A percentile compares a stretch with the other conserved stretches of the same genome.
These are phyloP conservation scores for Panellus pusillus DNA, from an alignment of 768 basidiomycete species.

Conservation along the genomic window DNA sequence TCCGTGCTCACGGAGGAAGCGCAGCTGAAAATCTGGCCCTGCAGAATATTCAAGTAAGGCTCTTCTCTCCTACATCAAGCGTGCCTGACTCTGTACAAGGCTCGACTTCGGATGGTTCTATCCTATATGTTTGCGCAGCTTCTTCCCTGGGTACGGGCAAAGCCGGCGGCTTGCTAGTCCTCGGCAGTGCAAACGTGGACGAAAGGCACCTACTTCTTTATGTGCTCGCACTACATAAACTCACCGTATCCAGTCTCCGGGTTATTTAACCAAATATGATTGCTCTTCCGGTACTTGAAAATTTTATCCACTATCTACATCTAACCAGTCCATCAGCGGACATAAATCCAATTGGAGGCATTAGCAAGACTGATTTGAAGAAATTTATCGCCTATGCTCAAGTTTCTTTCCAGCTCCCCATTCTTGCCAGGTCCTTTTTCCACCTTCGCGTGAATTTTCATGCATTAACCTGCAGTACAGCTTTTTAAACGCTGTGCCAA, in stretches of 20 bases:
- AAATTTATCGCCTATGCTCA: conserved; percentile 89
- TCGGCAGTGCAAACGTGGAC: conserved; percentile 98
- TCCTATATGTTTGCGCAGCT: conserved; percentile 95
- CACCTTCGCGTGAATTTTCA: background rate
- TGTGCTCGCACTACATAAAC: background rate
- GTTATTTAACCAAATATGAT: conserved; percentile 98
- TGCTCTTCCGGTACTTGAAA: conserved; percentile 73
- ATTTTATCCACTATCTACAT: background rate
- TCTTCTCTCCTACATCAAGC: background rate
- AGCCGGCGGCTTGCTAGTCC: conserved; percentile 82
- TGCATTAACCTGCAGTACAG: conserved; percentile 37
- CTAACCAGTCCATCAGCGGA: conserved; percentile 58
- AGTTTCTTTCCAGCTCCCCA: conserved; percentile 77
- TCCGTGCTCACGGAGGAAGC: conserved; percentile 84
- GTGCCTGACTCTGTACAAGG: conserved; percentile 43
- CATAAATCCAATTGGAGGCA: conserved; percentile 97
- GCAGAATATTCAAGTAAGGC: conserved; percentile 88
- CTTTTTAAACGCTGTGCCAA: conserved; percentile 89
- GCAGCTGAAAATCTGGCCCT: conserved; percentile 90
- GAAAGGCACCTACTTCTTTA: conserved; percentile 63
- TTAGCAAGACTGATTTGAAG: conserved; percentile 97
- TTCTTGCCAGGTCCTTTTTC: conserved; percentile 64
- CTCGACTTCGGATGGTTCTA: conserved; percentile 91
- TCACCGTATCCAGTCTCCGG: conserved; percentile 65
- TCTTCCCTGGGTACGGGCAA: conserved; percentile 88